A percentile compares a stretch with the other conserved stretches of the same genome.
These are phyloP conservation scores for Cardamine resedifolia DNA, from an alignment of 345 rosid species.

Conservation along the genomic window DNA sequence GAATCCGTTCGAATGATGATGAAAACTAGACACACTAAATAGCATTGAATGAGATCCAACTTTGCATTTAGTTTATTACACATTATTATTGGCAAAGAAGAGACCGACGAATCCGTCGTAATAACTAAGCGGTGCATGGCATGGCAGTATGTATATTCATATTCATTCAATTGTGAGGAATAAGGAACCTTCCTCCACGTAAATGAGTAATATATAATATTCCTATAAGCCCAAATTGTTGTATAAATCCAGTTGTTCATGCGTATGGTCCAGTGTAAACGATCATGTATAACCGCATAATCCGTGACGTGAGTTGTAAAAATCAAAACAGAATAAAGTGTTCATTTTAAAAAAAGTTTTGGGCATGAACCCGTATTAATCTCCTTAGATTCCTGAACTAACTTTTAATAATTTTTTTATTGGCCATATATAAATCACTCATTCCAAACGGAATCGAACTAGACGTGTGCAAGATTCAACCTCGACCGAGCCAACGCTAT, in stretches of 20 bases:
- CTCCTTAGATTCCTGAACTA: too few relatives aligned
- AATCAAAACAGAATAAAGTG: too few relatives aligned
- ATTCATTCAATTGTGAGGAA: neutral
- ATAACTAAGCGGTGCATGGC: neutral
- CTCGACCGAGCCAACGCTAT: too few relatives aligned
- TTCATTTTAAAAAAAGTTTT: too few relatives aligned
- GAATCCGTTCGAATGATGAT: neutral
- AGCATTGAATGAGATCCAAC: neutral
- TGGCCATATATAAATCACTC: too few relatives aligned
- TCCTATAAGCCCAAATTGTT: neutral
- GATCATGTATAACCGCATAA: too few relatives aligned
- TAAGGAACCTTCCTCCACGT: neutral
- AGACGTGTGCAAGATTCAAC: too few relatives aligned
- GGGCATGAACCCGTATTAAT: too few relatives aligned
- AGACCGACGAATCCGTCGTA: neutral
- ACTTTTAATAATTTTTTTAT: too few relatives aligned
- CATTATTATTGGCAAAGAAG: neutral
- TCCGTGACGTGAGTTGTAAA: too few relatives aligned
- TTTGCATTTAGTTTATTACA: neutral
- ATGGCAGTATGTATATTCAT: neutral
- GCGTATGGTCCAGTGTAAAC: neutral
- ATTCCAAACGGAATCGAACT: too few relatives aligned
- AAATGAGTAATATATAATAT: neutral
- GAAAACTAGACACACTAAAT: neutral
- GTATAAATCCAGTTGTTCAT: neutral